phyloP scores from a whole-genome alignment of 2,329 filamentous ascomycete species.

The Daldinia sp. region DNA sequence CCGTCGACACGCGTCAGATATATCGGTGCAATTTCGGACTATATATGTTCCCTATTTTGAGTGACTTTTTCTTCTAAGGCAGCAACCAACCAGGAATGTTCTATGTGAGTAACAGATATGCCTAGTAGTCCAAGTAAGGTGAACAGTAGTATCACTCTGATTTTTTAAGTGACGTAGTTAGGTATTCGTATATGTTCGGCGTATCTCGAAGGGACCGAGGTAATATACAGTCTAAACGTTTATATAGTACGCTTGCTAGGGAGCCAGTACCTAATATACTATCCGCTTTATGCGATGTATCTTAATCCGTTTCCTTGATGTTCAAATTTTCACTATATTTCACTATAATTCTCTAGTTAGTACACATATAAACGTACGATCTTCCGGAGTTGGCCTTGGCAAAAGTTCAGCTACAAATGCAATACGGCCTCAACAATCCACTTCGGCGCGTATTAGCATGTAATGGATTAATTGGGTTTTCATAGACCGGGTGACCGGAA shows the following conservation, averaged over 20 bases:
- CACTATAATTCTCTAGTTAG: not conserved
- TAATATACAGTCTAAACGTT: no score
- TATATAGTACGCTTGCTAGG: no score
- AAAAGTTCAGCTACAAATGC: not conserved
- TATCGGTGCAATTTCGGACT: not conserved
- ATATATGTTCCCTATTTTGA: not conserved
- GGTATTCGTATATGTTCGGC: no score
- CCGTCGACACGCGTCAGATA: not conserved
- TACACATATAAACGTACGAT: conserved; percentile 1
- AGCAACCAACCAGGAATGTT: not conserved
- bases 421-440: conserved; percentile 7
- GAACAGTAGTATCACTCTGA: no score
- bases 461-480: conserved; percentile 1
- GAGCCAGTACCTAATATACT: not conserved
- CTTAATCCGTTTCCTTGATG: not conserved
- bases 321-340: not conserved
- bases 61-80: not conserved
- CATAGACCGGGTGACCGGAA: not conserved
- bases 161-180: no score
- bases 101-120: no score
- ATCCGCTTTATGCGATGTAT: not conserved
- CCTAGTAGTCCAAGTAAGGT: not conserved
- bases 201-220: no score
- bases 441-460: not conserved
- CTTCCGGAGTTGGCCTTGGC: not conserved